These are phyloP conservation scores for Nakaseomyces kungkrabaensis DNA, from an alignment of 1,139 yeast genomes.

Conservation along the genomic window DNA sequence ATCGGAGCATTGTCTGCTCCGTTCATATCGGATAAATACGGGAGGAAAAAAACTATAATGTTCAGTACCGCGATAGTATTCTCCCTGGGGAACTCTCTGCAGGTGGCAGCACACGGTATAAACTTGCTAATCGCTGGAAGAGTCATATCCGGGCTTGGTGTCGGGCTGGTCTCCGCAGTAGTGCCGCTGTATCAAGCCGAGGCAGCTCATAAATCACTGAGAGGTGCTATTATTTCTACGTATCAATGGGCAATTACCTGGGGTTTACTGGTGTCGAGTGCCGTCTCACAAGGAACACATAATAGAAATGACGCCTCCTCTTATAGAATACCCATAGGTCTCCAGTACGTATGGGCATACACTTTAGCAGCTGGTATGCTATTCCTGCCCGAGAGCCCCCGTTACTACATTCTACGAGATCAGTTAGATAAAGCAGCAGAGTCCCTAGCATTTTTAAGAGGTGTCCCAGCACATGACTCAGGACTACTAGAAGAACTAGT, in stretches of 20 bases:
- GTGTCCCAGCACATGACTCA: conserved; percentile 50
- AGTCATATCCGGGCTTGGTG: conserved; percentile 58
- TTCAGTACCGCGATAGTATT: conserved; percentile 22
- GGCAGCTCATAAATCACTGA: conserved; percentile 66
- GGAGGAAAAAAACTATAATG: conserved; percentile 31
- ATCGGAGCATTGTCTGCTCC: conserved; percentile 70
- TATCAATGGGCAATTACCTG: conserved; percentile 87
- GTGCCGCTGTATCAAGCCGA: conserved; percentile 77
- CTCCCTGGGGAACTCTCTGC: conserved; percentile 54
- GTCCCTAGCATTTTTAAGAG: conserved; percentile 54
- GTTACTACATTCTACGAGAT: conserved; percentile 58
- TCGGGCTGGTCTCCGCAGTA: conserved; percentile 44
- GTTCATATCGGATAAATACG: conserved; percentile 51
- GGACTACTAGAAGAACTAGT: conserved; percentile 65
- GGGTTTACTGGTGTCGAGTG: conserved; percentile 70
- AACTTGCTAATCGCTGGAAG: conserved; percentile 50
- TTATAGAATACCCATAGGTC: conserved; percentile 65
- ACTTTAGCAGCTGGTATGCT: conserved; percentile 55
- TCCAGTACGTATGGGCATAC: conserved; percentile 63
- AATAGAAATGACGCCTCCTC: conserved; percentile 44
- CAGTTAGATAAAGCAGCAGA: conserved; percentile 50
- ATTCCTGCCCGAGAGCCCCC: conserved; percentile 65
- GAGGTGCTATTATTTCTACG: conserved; percentile 73
- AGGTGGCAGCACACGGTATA: conserved; percentile 44
- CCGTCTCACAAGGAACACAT: conserved; percentile 70